phyloP scores from a whole-genome alignment of 2,329 filamentous ascomycete species.

The Mycocentrospora acerina region DNA sequence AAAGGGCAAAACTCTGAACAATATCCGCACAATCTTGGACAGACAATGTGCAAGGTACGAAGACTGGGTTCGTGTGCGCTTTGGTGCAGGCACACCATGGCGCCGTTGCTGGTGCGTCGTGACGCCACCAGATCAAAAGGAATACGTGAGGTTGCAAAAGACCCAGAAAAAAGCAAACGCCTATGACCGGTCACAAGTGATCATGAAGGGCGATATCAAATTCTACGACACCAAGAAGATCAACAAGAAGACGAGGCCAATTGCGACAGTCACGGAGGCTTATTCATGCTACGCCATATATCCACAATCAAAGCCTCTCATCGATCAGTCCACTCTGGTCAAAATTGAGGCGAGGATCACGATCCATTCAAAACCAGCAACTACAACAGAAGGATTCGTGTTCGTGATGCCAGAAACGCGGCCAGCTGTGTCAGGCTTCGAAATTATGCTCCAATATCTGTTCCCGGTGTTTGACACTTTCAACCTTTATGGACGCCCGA shows the following conservation, averaged over 20 bases:
- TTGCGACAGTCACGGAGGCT: conserved; percentile 87
- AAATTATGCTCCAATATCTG: conserved; percentile 89
- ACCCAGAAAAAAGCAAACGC: conserved; percentile 76
- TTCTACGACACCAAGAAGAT: conserved; percentile 92
- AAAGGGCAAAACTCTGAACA: conserved; percentile 86
- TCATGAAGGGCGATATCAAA: conserved; percentile 84
- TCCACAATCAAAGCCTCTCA: conserved; percentile 87
- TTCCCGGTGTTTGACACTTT: conserved; percentile 96
- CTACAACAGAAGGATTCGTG: conserved; percentile 86
- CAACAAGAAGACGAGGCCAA: conserved; percentile 86
- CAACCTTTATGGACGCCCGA: conserved; percentile 84
- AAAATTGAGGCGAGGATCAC: conserved; percentile 92
- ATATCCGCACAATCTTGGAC: conserved; percentile 87
- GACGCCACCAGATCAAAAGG: conserved; percentile 89
- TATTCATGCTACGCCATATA: conserved; percentile 96
- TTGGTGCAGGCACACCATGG: conserved; percentile 95
- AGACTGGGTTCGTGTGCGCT: conserved; percentile 93
- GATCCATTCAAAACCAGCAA: conserved; percentile 77
- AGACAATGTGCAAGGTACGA: conserved; percentile 74
- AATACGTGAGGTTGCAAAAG: conserved; percentile 80
- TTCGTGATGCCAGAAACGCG: conserved; percentile 97
- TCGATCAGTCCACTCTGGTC: conserved; percentile 89
- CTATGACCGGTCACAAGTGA: conserved; percentile 72
- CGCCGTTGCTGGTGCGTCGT: conserved; percentile 96
- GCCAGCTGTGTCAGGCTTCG: conserved; percentile 89